Percentiles rank a stretch among this genome's conserved stretches.
Conservation (phyloP, 2,329 filamentous ascomycete species). For the Ascochyta rabiei region DNA sequence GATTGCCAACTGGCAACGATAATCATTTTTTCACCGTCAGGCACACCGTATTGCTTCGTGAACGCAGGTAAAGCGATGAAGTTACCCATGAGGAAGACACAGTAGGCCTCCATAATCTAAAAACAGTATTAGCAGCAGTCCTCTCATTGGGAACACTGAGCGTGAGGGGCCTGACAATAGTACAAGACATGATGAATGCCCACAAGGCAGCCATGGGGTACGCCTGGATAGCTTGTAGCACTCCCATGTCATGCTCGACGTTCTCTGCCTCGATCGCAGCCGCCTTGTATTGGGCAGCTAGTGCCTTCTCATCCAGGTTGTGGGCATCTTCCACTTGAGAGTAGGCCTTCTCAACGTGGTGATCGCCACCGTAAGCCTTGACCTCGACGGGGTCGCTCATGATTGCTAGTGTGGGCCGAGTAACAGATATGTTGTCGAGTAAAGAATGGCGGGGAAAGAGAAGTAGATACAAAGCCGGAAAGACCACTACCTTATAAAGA, state of each 20-base stretch:
- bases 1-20: conserved; percentile 64
- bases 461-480: conserved; percentile 17
- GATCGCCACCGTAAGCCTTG: conserved; percentile 23
- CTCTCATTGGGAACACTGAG: conserved; percentile 13
- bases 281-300: conserved; percentile 53
- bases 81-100: conserved; percentile 65
- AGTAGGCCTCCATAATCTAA: conserved; percentile 70
- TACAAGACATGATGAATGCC: conserved; percentile 63
- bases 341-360: conserved; percentile 31
- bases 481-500: conserved; percentile 27
- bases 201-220: conserved; percentile 62
- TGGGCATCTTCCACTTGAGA: conserved; percentile 25
- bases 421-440: conserved; percentile 18
- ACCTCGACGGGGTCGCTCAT: conserved; percentile 29
- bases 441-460: conserved; percentile 27
- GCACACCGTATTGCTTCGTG: conserved; percentile 55
- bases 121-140: conserved; percentile 18
- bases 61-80: conserved; percentile 62
- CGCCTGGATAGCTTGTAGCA: conserved; percentile 56
- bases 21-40: conserved; percentile 34
- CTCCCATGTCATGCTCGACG: conserved; percentile 58
- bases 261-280: conserved; percentile 65
- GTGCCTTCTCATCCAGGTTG: conserved; percentile 48
- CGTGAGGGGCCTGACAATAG: conserved; percentile 53
- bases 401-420: conserved; percentile 26